Evolutionary conservation across 148 eudicot species (phyloP).

Genomic region (Rhododendron vialii): DNA sequence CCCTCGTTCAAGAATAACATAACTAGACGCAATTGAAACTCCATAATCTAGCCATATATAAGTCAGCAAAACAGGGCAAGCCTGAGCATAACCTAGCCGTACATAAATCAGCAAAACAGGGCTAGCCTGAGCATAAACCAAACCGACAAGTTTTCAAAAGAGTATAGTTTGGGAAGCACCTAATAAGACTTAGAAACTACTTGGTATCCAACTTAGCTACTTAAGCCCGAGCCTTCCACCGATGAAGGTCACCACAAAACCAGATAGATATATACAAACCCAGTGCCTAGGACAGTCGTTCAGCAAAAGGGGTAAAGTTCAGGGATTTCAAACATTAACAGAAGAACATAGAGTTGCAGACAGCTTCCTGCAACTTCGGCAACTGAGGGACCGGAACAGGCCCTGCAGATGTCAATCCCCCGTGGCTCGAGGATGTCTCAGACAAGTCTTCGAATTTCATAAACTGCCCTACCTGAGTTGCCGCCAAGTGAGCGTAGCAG

Average conservation of each 20-base stretch:
- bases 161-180: not conserved
- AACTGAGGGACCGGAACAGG: conserved; percentile 74
- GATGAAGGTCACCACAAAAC: not conserved
- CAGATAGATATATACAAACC: conserved; percentile 2
- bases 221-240: not conserved
- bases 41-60: not conserved
- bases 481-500: conserved; percentile 92
- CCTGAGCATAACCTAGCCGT: not conserved
- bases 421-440: conserved; percentile 68
- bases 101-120: not conserved
- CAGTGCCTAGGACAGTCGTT: not conserved
- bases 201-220: not conserved
- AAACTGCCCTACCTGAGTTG: conserved; percentile 71
- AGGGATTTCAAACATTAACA: conserved; percentile 27
- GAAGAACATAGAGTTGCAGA: conserved; percentile 81
- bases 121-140: not conserved
- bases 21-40: not conserved
- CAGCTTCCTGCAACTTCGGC: conserved; percentile 64
- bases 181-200: not conserved
- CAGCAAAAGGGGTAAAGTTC: not conserved
- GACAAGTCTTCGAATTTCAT: conserved; percentile 85
- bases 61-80: not conserved
- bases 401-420: conserved; percentile 56
- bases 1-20: not conserved
- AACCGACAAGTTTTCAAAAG: not conserved